Conservation (phyloP, 192 early-diverging fungal genomes). For the Coemansia sp. region DNA sequence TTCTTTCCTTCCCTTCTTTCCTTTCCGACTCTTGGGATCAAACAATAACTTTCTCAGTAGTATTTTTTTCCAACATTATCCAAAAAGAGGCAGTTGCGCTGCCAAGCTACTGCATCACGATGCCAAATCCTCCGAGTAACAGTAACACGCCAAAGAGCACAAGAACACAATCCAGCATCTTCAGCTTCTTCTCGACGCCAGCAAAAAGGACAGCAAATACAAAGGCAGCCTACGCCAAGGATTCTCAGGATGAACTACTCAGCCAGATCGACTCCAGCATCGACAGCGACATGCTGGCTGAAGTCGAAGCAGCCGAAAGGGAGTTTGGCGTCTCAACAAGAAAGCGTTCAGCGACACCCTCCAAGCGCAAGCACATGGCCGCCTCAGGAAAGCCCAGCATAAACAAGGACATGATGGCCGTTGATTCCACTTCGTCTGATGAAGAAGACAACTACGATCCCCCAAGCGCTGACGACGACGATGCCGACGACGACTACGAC, state of each 20-base stretch:
- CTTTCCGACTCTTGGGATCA: neutral
- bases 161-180: conserved; percentile 40
- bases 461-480: conserved; percentile 20
- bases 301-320: conserved; percentile 28
- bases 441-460: conserved; percentile 6
- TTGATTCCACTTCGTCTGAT: neutral
- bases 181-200: conserved; percentile 49
- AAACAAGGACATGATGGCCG: conserved; percentile 1
- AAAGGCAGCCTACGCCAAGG: conserved; percentile 1
- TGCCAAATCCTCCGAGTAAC: conserved; percentile 19
- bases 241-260: conserved; percentile 49
- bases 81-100: neutral
- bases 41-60: neutral
- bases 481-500: conserved; percentile 26
- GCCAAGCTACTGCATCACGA: conserved; percentile 1
- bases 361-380: conserved; percentile 33
- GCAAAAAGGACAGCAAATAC: conserved; percentile 12
- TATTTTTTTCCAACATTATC: neutral
- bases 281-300: conserved; percentile 34
- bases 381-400: neutral
- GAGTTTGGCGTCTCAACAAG: neutral
- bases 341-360: neutral
- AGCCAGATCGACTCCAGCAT: conserved; percentile 19
- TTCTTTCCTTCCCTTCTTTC: neutral
- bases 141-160: conserved; percentile 38